Conservation (phyloP, 129 eudicot species). For the Lactuca saligna region DNA sequence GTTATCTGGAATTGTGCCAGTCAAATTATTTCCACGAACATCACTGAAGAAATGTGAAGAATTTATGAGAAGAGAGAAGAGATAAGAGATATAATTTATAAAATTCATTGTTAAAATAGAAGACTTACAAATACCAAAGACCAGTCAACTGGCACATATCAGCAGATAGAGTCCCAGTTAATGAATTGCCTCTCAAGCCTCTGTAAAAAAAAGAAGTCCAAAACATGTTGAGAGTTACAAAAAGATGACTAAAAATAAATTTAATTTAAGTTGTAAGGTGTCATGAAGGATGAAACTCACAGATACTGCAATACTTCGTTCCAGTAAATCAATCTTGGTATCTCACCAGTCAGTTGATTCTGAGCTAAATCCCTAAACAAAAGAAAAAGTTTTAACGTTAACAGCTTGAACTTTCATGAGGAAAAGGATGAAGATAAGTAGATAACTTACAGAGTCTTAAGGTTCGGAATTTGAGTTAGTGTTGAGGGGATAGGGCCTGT, state of each 20-base stretch:
- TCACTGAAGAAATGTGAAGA: conserved; percentile 39
- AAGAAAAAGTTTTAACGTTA: background rate
- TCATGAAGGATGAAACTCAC: conserved; percentile 37
- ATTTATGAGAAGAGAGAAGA: background rate
- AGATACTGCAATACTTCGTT: conserved; percentile 84
- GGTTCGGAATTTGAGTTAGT: conserved; percentile 83
- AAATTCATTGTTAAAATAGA: background rate
- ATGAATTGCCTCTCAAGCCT: conserved; percentile 68
- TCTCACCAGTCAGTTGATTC: conserved; percentile 73
- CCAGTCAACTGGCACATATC: conserved; percentile 95
- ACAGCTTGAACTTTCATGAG: background rate
- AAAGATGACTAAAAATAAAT: background rate
- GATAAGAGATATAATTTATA: background rate
- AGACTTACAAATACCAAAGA: conserved; percentile 87
- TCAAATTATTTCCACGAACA: conserved; percentile 67
- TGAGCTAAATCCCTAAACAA: conserved; percentile 67
- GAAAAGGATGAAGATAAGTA: background rate
- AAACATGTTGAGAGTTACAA: background rate
- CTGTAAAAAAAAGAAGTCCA: conserved; percentile 29
- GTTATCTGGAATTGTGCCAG: conserved; percentile 77
- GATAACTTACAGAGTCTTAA: conserved; percentile 68
- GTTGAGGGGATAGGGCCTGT: conserved; percentile 88
- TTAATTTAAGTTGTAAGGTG: background rate
- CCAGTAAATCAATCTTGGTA: conserved; percentile 88
- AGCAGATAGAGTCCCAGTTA: conserved; percentile 73